Conservation (phyloP, 352 stramenopile genomes). For the Detonula confervacea region DNA sequence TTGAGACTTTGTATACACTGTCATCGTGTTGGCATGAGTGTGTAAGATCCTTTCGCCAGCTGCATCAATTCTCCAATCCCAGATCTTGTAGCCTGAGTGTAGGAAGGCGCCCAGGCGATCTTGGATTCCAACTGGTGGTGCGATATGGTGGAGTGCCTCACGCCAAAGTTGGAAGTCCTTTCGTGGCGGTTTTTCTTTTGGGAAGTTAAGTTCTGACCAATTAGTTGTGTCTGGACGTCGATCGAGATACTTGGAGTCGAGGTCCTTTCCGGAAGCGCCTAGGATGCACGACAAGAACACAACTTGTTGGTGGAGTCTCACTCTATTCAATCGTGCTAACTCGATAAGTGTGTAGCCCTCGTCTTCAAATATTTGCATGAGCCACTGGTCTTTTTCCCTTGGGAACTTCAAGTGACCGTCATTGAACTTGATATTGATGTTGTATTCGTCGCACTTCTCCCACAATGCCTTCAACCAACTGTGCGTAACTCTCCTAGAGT, state of each 20-base stretch:
- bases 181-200: conserved; percentile 1
- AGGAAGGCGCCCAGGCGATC: not conserved
- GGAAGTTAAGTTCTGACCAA: conserved; percentile 6
- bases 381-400: conserved; percentile 10
- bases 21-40: too few relatives aligned
- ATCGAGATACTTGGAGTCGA: not conserved
- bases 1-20: too few relatives aligned
- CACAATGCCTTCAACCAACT: conserved; percentile 24
- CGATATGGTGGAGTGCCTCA: not conserved
- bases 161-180: not conserved
- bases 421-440: not conserved
- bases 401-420: not conserved
- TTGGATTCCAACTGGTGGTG: not conserved
- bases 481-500: too few relatives aligned
- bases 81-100: not conserved
- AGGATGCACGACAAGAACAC: not conserved
- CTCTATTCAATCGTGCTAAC: not conserved
- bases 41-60: not conserved
- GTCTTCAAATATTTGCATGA: conserved; percentile 9
- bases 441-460: conserved; percentile 14
- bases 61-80: not conserved
- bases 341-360: not conserved
- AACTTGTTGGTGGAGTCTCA: not conserved
- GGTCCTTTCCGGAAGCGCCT: not conserved
- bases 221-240: not conserved